These are phyloP conservation scores for Murraya koenigii DNA, from an alignment of 345 rosid genomes.

Conservation along the genomic window DNA sequence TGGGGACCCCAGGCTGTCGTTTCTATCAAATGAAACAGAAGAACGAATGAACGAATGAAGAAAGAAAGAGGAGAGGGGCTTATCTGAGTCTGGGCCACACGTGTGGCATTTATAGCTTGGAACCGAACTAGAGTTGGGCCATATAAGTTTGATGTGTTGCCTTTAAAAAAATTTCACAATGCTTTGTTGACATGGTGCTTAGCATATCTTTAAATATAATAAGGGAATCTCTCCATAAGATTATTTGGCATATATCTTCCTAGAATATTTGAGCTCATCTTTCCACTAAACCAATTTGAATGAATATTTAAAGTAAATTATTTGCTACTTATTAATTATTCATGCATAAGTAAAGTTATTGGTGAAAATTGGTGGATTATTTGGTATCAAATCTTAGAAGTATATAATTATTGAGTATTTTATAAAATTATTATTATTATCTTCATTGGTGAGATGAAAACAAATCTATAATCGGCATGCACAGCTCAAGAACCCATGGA, in stretches of 20 bases:
- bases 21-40: conserved; percentile 19
- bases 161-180: not conserved
- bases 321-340: not conserved
- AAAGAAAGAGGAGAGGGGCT: conserved; percentile 13
- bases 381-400: not conserved
- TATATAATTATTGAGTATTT: not conserved
- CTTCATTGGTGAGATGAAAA: not conserved
- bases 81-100: conserved; percentile 65
- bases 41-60: conserved; percentile 4
- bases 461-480: too few relatives aligned
- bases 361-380: not conserved
- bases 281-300: not conserved
- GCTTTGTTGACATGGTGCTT: not conserved
- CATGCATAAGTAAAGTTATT: not conserved
- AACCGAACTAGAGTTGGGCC: conserved; percentile 26
- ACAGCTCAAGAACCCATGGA: too few relatives aligned
- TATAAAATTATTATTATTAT: not conserved
- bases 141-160: conserved; percentile 10
- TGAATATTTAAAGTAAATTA: not conserved
- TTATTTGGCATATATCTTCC: not conserved
- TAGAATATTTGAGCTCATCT: not conserved
- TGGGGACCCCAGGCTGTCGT: not conserved
- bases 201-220: not conserved
- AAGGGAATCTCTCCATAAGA: not conserved
- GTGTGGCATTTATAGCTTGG: conserved; percentile 59